phyloP scores from a whole-genome alignment of 768 basidiomycete species.

The Russula lepida region DNA sequence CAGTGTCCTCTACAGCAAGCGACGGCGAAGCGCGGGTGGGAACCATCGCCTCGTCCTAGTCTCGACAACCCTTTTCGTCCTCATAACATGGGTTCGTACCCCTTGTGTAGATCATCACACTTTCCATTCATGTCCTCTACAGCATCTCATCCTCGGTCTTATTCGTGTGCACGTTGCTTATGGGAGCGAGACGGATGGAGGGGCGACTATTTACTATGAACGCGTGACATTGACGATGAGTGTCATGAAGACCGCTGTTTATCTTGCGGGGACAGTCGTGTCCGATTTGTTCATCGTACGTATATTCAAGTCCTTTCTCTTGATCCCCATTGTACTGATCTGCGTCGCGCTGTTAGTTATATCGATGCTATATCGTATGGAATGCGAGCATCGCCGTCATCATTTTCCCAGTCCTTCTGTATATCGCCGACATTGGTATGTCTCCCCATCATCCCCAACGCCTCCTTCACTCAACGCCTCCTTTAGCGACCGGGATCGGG shows the following conservation, averaged over 20 bases:
- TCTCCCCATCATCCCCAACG: neutral
- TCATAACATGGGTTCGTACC: constrained; percentile 16
- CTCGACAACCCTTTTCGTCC: constrained; percentile 4
- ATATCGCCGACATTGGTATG: constrained; percentile 15
- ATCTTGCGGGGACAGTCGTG: constrained; percentile 11
- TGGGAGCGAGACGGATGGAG: neutral
- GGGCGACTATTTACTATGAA: neutral
- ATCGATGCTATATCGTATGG: constrained; percentile 19
- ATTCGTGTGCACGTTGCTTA: constrained; percentile 7
- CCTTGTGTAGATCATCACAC: neutral
- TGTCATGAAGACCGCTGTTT: constrained; percentile 14
- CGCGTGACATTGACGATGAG: neutral
- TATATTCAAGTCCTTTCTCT: neutral
- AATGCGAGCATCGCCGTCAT: constrained; percentile 5
- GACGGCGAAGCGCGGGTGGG: constrained; percentile 2
- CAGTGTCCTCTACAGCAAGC: constrained; percentile 13
- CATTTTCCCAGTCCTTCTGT: constrained; percentile 8
- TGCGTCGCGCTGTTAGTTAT: neutral
- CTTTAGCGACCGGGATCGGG: constrained; percentile 8
- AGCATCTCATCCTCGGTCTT: constrained; percentile 10
- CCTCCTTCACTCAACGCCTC: neutral
- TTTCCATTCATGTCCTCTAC: neutral
- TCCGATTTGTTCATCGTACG: constrained; percentile 20
- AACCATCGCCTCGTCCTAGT: constrained; percentile 12
- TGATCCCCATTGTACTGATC: neutral